Conservation (phyloP, 345 rosid species). For the Cardiospermum halicacabum region DNA sequence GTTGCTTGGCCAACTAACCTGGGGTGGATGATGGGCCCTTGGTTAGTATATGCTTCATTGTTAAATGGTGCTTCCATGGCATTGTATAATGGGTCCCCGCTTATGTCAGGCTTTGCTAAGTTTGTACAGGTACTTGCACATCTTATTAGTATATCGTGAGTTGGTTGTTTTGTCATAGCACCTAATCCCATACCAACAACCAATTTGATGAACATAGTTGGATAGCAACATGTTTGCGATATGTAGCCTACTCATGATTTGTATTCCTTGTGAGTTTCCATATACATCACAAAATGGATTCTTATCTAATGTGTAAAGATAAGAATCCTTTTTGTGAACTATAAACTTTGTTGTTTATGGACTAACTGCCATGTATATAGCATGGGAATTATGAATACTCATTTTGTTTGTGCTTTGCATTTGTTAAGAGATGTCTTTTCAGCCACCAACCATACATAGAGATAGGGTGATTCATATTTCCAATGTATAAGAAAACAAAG, state of each 20-base stretch:
- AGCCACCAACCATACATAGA: background rate
- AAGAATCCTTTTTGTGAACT: background rate
- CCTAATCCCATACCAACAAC: background rate
- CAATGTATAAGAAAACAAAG: background rate
- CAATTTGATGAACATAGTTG: background rate
- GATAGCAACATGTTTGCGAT: background rate
- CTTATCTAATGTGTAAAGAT: background rate
- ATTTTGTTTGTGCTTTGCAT: background rate
- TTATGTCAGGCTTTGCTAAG: slow-evolving; percentile 79
- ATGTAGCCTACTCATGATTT: background rate
- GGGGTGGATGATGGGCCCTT: slow-evolving; percentile 99
- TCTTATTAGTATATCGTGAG: background rate
- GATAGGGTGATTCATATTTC: background rate
- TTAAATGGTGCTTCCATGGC: slow-evolving; percentile 89
- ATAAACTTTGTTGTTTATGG: background rate
- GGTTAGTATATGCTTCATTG: slow-evolving; percentile 93
- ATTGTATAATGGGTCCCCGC: slow-evolving; percentile 89
- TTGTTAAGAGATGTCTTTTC: background rate
- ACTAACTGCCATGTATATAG: background rate
- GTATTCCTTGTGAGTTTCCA: background rate
- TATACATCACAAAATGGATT: background rate
- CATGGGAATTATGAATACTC: background rate
- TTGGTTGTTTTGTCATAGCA: background rate
- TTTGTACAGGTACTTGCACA: slow-evolving; percentile 68
- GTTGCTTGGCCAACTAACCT: slow-evolving; percentile 99